Conservation (phyloP, 2,329 filamentous ascomycete genomes). For the Fusarium hainanense region DNA sequence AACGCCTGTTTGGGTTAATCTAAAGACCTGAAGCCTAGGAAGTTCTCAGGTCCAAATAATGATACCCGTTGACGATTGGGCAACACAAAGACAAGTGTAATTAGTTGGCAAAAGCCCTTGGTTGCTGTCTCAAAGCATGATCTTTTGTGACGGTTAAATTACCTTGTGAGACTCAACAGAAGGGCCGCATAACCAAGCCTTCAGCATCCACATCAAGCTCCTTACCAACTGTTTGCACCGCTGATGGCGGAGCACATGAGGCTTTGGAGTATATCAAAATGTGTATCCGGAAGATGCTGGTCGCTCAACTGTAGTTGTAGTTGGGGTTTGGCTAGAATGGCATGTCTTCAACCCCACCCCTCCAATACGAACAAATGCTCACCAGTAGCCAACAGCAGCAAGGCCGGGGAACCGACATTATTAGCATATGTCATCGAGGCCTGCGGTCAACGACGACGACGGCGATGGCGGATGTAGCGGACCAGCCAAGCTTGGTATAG, state of each 20-base stretch:
- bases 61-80: conserved; percentile 25
- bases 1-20: not conserved
- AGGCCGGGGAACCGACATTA: conserved; percentile 11
- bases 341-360: conserved; percentile 36
- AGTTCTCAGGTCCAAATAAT: conserved; percentile 19
- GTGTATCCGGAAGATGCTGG: conserved; percentile 19
- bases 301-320: conserved; percentile 17
- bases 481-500: conserved; percentile 26
- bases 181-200: conserved; percentile 16
- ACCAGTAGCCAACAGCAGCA: conserved; percentile 11
- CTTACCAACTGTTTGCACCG: conserved; percentile 13
- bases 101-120: conserved; percentile 42
- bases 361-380: conserved; percentile 20
- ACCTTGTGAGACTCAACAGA: conserved; percentile 34
- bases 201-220: conserved; percentile 13
- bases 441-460: conserved; percentile 9
- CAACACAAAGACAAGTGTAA: conserved; percentile 20
- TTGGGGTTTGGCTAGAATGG: conserved; percentile 12
- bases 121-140: conserved; percentile 30
- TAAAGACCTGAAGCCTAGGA: conserved; percentile 20
- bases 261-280: conserved; percentile 31
- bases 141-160: conserved; percentile 26
- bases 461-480: conserved; percentile 31
- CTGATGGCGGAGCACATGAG: conserved; percentile 36
- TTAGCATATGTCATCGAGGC: conserved; percentile 26